Conservation (phyloP, 2,329 filamentous ascomycete genomes). For the Zopfia rhizophila region DNA sequence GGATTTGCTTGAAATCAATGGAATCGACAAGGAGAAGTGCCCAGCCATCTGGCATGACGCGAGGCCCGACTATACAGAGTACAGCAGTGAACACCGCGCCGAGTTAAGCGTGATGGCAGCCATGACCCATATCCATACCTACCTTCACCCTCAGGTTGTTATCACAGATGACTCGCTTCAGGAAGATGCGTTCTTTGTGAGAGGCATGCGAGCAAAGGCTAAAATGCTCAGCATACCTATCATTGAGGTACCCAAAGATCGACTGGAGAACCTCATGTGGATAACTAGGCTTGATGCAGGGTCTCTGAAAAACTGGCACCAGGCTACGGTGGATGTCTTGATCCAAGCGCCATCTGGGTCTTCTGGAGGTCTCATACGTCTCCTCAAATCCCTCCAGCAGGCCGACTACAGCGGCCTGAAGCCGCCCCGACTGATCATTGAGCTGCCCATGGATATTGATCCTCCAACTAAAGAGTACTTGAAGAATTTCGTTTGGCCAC, state of each 20-base stretch:
- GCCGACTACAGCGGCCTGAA: conserved; percentile 80
- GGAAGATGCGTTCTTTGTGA: conserved; percentile 76
- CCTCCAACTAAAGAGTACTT: conserved; percentile 71
- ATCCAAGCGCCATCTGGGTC: conserved; percentile 78
- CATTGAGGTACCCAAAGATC: conserved; percentile 76
- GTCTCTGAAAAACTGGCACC: conserved; percentile 81
- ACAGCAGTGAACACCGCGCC: conserved; percentile 77
- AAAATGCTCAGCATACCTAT: conserved; percentile 67
- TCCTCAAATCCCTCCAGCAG: conserved; percentile 77
- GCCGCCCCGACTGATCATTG: conserved; percentile 81
- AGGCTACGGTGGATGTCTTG: conserved; percentile 81
- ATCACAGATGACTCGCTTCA: conserved; percentile 73
- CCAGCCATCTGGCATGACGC: conserved; percentile 76
- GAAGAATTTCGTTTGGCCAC: conserved; percentile 73
- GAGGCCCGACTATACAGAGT: conserved; percentile 75
- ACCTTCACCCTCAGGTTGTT: conserved; percentile 80
- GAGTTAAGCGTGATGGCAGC: conserved; percentile 71
- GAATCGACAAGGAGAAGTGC: conserved; percentile 74
- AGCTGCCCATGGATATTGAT: conserved; percentile 79
- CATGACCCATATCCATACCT: conserved; percentile 75
- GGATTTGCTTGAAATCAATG: conserved; percentile 79
- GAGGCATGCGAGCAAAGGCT: conserved; percentile 67
- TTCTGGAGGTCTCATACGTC: conserved; percentile 77
- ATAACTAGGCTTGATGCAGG: conserved; percentile 78
- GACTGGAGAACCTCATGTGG: conserved; percentile 76